phyloP scores from a whole-genome alignment of 2,329 filamentous ascomycete species.

The Cladorrhinum sp. region DNA sequence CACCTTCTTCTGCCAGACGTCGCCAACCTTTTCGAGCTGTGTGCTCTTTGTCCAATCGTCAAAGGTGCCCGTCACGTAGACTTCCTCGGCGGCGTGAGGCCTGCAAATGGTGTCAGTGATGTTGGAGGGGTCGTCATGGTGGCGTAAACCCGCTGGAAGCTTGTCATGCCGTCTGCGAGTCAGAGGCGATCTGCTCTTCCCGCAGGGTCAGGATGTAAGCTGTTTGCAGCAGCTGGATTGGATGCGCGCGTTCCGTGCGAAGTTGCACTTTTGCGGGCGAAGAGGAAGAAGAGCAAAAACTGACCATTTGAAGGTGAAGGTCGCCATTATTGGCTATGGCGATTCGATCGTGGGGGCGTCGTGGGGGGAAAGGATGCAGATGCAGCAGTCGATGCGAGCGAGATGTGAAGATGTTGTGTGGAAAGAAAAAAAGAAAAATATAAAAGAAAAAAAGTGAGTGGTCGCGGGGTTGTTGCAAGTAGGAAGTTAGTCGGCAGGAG shows the following conservation, averaged over 20 bases:
- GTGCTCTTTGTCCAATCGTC: conserved; percentile 90
- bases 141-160: conserved; percentile 15
- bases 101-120: conserved; percentile 44
- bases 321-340: conserved; percentile 49
- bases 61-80: conserved; percentile 94
- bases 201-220: neutral
- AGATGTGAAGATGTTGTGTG: neutral
- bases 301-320: conserved; percentile 69
- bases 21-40: conserved; percentile 72
- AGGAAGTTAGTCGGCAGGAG: neutral
- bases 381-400: neutral
- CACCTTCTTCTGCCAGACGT: conserved; percentile 77
- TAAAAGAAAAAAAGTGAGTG: neutral
- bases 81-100: conserved; percentile 78
- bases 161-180: conserved; percentile 14
- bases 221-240: neutral
- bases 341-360: neutral
- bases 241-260: neutral
- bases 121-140: conserved; percentile 14
- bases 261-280: neutral
- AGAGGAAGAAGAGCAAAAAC: conserved; percentile 30
- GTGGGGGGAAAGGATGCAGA: neutral
- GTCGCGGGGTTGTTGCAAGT: neutral
- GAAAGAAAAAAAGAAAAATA: neutral
- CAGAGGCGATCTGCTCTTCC: conserved; percentile 1